Conservation (phyloP, 495 filamentous ascomycete genomes). For the Neurospora pannonica region DNA sequence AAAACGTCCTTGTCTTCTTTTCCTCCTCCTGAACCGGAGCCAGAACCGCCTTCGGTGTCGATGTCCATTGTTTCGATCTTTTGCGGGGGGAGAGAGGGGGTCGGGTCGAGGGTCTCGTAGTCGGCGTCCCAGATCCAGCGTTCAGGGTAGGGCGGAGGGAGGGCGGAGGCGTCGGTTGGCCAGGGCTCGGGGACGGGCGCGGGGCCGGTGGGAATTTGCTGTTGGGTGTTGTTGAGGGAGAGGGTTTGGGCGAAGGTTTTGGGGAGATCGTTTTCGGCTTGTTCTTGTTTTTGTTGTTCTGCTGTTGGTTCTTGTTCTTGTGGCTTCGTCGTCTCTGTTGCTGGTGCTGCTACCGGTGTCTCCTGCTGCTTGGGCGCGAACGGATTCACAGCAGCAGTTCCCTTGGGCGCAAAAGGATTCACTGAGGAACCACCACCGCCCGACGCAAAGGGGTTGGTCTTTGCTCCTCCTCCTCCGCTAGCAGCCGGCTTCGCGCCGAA, state of each 20-base stretch:
- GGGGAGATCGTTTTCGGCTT: constrained; percentile 32
- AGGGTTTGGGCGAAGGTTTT: constrained; percentile 61
- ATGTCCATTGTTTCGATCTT: constrained; percentile 49
- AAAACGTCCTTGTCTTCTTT: constrained; percentile 70
- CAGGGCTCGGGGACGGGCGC: constrained; percentile 55
- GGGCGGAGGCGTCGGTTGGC: constrained; percentile 50
- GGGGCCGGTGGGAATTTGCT: constrained; percentile 37
- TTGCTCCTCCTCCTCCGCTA: neutral
- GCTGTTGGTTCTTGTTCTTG: neutral
- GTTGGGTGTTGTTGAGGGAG: constrained; percentile 36
- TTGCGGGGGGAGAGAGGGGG: constrained; percentile 28
- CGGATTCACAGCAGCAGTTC: constrained; percentile 19
- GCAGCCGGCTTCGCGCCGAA: constrained; percentile 40
- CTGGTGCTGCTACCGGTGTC: constrained; percentile 17
- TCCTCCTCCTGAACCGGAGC: constrained; percentile 19
- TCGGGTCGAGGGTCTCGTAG: constrained; percentile 69
- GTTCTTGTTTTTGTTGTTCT: neutral
- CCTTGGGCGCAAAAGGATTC: constrained; percentile 42
- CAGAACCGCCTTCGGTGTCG: constrained; percentile 20
- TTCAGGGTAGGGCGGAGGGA: constrained; percentile 64
- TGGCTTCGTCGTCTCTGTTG: constrained; percentile 15
- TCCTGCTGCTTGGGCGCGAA: constrained; percentile 22
- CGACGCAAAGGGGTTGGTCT: constrained; percentile 47
- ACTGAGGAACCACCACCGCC: constrained; percentile 17
- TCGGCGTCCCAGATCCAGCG: constrained; percentile 81